Evolutionary conservation across 2,329 filamentous ascomycete genomes (phyloP).

Genomic region (Trichophyton equinum): DNA sequence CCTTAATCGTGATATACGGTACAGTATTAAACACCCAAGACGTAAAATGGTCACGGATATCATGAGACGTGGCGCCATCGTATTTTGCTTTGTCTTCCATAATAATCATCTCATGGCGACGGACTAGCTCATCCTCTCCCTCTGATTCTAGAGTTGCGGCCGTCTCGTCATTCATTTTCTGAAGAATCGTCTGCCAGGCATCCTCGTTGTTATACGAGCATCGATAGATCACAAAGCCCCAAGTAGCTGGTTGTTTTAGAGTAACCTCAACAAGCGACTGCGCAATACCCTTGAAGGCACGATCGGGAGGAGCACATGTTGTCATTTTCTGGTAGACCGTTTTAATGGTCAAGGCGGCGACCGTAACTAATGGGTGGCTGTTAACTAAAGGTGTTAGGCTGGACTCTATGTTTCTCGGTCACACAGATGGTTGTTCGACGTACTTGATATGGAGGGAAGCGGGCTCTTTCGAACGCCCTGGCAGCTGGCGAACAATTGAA

Average conservation of each 20-base stretch:
- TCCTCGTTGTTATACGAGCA: conserved; percentile 12
- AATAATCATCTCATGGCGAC: conserved; percentile 9
- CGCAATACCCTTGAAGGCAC: background rate
- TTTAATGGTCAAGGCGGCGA: background rate
- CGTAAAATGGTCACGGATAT: conserved; percentile 13
- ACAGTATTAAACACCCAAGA: background rate
- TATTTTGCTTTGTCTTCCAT: conserved; percentile 9
- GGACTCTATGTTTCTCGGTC: too few relatives aligned
- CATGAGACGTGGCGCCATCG: conserved; percentile 9
- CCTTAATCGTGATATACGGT: background rate
- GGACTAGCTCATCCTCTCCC: conserved; percentile 5
- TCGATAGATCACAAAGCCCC: conserved; percentile 14
- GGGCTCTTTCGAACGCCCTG: too few relatives aligned
- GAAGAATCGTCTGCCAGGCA: conserved; percentile 12
- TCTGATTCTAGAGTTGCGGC: background rate
- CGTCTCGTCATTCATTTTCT: conserved; percentile 7
- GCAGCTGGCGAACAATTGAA: too few relatives aligned
- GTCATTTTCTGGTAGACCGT: background rate
- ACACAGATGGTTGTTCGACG: too few relatives aligned
- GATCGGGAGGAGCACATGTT: background rate
- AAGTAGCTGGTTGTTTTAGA: conserved; percentile 4
- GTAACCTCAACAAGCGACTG: background rate
- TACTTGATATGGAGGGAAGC: too few relatives aligned
- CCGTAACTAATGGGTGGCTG: too few relatives aligned
- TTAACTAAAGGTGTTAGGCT: background rate